A percentile compares a stretch with the other conserved stretches of the same genome.
Conservation (phyloP, 129 eudicot species). For the Saussurea involucrata region DNA sequence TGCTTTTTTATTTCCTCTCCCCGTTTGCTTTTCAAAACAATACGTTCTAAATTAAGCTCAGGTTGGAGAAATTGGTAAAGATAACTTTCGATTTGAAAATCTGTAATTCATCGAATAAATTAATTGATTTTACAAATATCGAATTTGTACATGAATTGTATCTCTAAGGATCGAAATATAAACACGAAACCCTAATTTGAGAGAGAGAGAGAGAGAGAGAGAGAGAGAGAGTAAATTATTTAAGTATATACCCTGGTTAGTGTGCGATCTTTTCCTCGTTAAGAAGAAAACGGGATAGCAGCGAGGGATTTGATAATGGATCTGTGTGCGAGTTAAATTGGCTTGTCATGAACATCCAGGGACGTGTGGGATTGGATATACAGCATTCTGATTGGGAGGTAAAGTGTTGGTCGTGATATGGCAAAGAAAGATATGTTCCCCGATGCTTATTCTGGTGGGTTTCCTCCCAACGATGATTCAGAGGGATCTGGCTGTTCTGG, state of each 20-base stretch:
- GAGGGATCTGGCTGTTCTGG: slow-evolving; percentile 78
- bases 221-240: background rate
- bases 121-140: slow-evolving; percentile 1
- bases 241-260: background rate
- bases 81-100: slow-evolving; percentile 10
- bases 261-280: background rate
- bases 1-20: background rate
- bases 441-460: slow-evolving; percentile 42
- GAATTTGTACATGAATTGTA: slow-evolving; percentile 13
- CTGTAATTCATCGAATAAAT: background rate
- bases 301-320: slow-evolving; percentile 6
- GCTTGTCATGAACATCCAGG: slow-evolving; percentile 30
- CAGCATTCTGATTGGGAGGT: background rate
- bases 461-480: slow-evolving; percentile 48
- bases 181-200: slow-evolving; percentile 19
- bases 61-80: slow-evolving; percentile 13
- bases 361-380: slow-evolving; percentile 13
- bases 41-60: slow-evolving; percentile 7
- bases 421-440: slow-evolving; percentile 57
- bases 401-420: slow-evolving; percentile 29
- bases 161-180: background rate
- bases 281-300: background rate
- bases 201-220: background rate
- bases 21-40: background rate
- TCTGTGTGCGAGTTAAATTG: slow-evolving; percentile 15